Base-by-base conservation (phyloP, 768 basidiomycete species). In the Rhodotorula babjevae region DNA sequence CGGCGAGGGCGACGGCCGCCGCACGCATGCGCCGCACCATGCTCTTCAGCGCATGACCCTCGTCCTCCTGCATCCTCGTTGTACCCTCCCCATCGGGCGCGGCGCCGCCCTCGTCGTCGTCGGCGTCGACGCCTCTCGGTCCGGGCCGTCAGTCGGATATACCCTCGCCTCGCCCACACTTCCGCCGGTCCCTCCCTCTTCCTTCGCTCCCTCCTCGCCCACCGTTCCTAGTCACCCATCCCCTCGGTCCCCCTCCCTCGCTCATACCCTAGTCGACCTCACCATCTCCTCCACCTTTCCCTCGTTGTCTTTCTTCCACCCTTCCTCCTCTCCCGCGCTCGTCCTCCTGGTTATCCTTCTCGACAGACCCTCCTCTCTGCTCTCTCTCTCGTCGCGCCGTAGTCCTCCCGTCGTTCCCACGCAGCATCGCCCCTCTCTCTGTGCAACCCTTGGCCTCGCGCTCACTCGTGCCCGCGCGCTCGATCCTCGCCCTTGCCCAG, bases 301-400 rank as follows among this genome's bases (percentile, higher is more conserved):
- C 61, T 62, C 61, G 61, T 62, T 62, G 61, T 62, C 61, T 49
- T 62, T 62, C 55, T 56, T 56, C 55, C 55, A 31, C 55, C n/a
- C 33, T 27, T 29, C 19, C 3, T 18, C 8, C 25, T 44, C 42
- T 2, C 42, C 18, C 47, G 47, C 47, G 47, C n/a, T 23, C 40
- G 36, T 40, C 58, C 58, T 7, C 31, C 18, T 42, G 33, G 58
- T 59, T 55, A 55, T 57, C 19, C 33, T 40, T 12, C 18, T 2
- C n/a, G 21, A 44, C n/a, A 18, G 60, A 21, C 42, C 44, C 44
- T 61, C n/a, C 60, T 29, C 36, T 19, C 40, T 40, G 40, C 58
- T 36, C 58, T 33, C 21, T 3, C 40, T 9, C 33, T 57, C 56
- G 29, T 42, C 8, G 36, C 36, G 36, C 36, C 36, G 36, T 36